Evolutionary conservation across 2,329 filamentous ascomycete species (phyloP), one percentile per base, ranked within the genome.

Genomic region (Cladophialophora yegresii): DNA sequence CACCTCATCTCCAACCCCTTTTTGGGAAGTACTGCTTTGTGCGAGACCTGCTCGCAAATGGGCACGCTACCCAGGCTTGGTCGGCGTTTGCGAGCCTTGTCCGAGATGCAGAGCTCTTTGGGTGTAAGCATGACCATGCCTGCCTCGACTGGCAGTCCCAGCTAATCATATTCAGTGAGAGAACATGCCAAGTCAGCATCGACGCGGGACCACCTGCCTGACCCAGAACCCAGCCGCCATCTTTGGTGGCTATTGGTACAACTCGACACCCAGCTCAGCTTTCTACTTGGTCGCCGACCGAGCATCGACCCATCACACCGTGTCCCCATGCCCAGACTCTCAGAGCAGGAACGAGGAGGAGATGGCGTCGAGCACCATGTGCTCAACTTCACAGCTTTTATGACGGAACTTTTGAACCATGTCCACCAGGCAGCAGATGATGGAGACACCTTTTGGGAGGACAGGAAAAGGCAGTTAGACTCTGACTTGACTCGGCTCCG

Each of bases 181-280:
- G 32, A 45, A 10, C 28, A 50, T 30, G 47, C 47, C 12, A 23
- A 22, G 1, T 50, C 47, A 50, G 20, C 47, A 4, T 22, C 23
- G 22, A 26, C 47, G 12, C 5, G 47, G 23, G 20, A 50, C 40
- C 12, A 43, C n/a, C 3, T 8, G 10, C 28, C 51, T 26, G 58
- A 60, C 28, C 16, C 51, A 13, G 61, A 67, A 45, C 32, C 61
- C 49, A 28, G 63, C 16, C 67, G 67, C 8, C 61, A 62, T 10
- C 56, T 69, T 16, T 69, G 65, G 61, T 67, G 67, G 67, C 63
- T 66, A 3, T 51, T 69, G 8, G 43, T 64, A 7, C 65, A 67
- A 20, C 63, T 69, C 26, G 67, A 69, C 16, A 45, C 49, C 28
- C 58, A 63, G 30, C 58, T 69, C 30, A 69, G 65, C 23, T 65